Conservation (phyloP, 2,329 filamentous ascomycete genomes). For the Cryphonectria japonica region DNA sequence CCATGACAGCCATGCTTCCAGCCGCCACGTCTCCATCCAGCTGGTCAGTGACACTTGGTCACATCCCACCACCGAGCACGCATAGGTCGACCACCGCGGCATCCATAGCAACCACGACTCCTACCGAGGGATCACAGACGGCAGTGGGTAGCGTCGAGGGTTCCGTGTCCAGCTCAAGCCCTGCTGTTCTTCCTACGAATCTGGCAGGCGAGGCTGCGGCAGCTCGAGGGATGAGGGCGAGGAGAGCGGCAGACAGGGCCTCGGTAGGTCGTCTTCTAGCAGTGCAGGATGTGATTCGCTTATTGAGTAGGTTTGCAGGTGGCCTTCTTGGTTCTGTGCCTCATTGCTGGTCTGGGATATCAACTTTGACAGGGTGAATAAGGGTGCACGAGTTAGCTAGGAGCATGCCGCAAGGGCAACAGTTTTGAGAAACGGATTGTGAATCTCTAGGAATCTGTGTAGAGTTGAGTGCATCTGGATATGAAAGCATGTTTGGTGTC, state of each 20-base stretch:
- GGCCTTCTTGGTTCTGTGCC: constrained; percentile 18
- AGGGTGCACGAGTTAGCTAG: background rate
- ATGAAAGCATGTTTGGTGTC: background rate
- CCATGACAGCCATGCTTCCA: background rate
- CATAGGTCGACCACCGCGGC: background rate
- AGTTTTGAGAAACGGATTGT: background rate
- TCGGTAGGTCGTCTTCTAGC: constrained; percentile 16
- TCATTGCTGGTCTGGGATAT: background rate
- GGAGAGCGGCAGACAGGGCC: constrained; percentile 3
- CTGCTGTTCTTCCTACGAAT: background rate
- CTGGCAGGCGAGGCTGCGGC: background rate
- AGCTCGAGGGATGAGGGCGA: background rate
- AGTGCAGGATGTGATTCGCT: background rate
- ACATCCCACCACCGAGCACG: background rate
- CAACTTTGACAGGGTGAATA: too few relatives aligned
- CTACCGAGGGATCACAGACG: background rate
- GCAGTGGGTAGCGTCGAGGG: background rate
- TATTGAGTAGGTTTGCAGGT: constrained; percentile 20
- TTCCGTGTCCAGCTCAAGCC: background rate
- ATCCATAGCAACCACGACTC: background rate
- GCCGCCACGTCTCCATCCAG: background rate
- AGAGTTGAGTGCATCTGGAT: background rate
- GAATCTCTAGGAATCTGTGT: background rate
- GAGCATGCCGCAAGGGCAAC: background rate
- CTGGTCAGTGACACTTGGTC: background rate